Evolutionary conservation across 2,329 filamentous ascomycete genomes (phyloP), one percentile per base, ranked within the genome.

Genomic region (Zymoseptoria crescenta): DNA sequence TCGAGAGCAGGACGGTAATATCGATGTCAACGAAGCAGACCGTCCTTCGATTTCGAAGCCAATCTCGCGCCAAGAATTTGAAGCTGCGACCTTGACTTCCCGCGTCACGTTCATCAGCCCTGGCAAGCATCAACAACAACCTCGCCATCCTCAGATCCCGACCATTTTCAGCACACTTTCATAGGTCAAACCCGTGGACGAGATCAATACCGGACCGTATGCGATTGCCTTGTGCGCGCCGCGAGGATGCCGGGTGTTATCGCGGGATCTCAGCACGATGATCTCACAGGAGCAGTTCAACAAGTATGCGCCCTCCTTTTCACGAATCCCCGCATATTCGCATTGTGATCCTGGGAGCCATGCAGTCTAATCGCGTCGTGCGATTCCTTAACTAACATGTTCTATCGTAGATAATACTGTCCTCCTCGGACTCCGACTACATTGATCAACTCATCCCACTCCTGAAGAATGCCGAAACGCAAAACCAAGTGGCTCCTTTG

Each of bases 381-480:
- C 35, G n/a, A 28, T 51, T 3, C 7, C 19, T 6, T 21, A 28
- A 49, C 65, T 68, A 52, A 68, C 61, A 35, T 28, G 51, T 24
- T n/a, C 30, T 49, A 27, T 67, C 53, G 3, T 72, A 99, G 91
- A 95, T 97, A 66, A 92, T 96, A 62, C 85, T 96, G 67, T 91
- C 93, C 1, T 88, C 91, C 10, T 91, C 92, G 21, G 93, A 97
- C 70, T 83, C 87, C 54, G 94, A 99, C 69, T 97, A 96, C 70
- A 85, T 99, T 64, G 94, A 97, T 73, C 93, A 96, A 71, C 79
- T 99, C 55, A 96, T 97, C 53, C 93, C 92, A 8, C 89, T 95
- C 1, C 86, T 99, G 63, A 94, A 91, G 78, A 93, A 96, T 81
- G 91, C 66, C 85, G 89, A 62, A 81, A 85, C 68, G 86, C 89